Base-by-base conservation (phyloP, 2,329 filamentous ascomycete species). In the Verticillium klebahnii region DNA sequence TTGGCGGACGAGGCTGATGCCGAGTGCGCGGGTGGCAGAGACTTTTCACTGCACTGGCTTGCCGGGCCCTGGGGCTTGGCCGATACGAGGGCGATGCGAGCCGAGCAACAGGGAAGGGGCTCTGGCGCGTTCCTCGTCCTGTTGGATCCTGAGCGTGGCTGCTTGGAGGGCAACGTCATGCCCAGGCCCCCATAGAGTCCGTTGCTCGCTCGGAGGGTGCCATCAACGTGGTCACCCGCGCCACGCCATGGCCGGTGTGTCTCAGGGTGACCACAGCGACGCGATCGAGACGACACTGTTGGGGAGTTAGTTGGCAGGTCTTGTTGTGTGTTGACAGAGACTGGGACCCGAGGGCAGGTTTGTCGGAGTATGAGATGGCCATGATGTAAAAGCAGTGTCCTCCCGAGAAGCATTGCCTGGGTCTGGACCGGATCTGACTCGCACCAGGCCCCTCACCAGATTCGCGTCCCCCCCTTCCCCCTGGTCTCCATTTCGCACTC, bases 1-100 rank as follows among this genome's bases (percentile, higher is more conserved):
- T 64, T 64, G 64, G 64, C 64, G 39, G 31, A 58, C 62, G 62
- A 60, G 60, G 62, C 58, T 59, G 59, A 58, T 50, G 45, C 45
- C 45, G 45, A 50, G 45, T 50, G 45, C 19, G 45, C 45, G 45
- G 45, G 19, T 50, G 45, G 45, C 45, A 50, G 19, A 50, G 45
- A 11, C 19, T 25, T 50, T 50, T 50, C 45, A 50, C 45, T 50
- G 45, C 45, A 50, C 45, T 50, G 45, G 37, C 14, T 17, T 17
- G 37, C 17, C 17, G 37, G 37, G n/a, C 8, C 8, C 45, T 50
- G n/a, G 9, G 45, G 45, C 45, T 50, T 50, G 45, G 45, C 45
- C 45, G 45, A 50, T 50, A 50, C 45, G 45, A 50, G 45, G n/a
- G 45, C 45, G 45, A 50, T 50, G 45, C 45, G 45, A 50, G 45